phyloP scores from a whole-genome alignment of 148 eudicot genomes.

The Rhododendron simsii region DNA sequence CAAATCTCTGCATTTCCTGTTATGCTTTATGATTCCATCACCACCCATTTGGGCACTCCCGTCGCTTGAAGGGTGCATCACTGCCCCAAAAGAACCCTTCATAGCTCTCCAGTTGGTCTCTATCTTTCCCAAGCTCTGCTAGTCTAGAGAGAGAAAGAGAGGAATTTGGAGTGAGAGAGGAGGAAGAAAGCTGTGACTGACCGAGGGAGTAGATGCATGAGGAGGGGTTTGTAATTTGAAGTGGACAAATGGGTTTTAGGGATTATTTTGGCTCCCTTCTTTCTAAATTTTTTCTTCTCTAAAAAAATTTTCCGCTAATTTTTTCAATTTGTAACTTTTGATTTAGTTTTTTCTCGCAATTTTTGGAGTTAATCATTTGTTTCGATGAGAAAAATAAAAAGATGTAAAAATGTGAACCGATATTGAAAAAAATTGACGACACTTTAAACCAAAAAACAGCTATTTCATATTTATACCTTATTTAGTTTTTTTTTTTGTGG shows the following conservation, averaged over 20 bases:
- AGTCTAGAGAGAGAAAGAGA: conserved; percentile 11
- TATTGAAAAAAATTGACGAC: no score
- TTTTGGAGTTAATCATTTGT: no score
- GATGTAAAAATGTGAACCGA: no score
- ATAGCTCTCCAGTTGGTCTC: conserved; percentile 18
- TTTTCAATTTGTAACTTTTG: no score
- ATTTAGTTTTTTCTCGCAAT: no score
- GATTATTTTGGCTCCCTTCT: not conserved
- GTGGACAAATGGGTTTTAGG: not conserved
- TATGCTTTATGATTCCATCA: conserved; percentile 55
- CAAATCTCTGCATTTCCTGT: conserved; percentile 87
- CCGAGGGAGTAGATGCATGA: not conserved
- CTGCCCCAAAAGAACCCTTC: conserved; percentile 71
- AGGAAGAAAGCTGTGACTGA: conserved; percentile 18
- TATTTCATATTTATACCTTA: no score
- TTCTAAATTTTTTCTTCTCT: no score
- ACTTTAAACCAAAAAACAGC: no score
- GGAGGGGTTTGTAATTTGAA: not conserved
- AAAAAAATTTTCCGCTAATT: no score
- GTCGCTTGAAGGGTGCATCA: conserved; percentile 65
- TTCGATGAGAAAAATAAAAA: no score
- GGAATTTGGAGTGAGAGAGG: conserved; percentile 13
- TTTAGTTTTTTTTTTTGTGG: no score
- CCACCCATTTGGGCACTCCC: conserved; percentile 45
- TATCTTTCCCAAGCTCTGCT: not conserved